These are phyloP conservation scores for Colletotrichum sp. DNA, from an alignment of 2,329 filamentous ascomycete genomes.

Conservation along the genomic window DNA sequence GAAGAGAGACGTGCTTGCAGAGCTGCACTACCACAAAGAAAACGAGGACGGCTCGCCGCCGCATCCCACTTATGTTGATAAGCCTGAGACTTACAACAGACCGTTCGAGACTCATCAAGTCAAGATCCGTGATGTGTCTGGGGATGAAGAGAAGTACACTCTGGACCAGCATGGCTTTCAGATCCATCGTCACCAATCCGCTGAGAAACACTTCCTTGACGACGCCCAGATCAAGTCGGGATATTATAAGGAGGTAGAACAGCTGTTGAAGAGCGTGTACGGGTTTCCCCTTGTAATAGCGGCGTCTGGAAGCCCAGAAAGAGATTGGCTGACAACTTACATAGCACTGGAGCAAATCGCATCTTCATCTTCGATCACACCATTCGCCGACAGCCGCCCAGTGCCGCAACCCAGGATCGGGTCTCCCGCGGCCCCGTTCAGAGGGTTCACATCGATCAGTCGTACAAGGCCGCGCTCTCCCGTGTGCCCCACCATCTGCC, in stretches of 20 bases:
- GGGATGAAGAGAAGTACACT: slow-evolving; percentile 37
- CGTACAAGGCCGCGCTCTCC: slow-evolving; percentile 45
- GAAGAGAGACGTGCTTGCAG: slow-evolving; percentile 29
- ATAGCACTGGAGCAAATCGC: slow-evolving; percentile 59
- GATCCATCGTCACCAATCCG: slow-evolving; percentile 30
- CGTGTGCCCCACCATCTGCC: slow-evolving; percentile 50
- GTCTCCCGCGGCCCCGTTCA: slow-evolving; percentile 48
- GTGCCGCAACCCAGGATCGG: slow-evolving; percentile 57
- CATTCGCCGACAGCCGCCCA: slow-evolving; percentile 43
- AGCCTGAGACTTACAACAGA: slow-evolving; percentile 37
- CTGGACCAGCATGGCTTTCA: slow-evolving; percentile 46
- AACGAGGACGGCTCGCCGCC: slow-evolving; percentile 47
- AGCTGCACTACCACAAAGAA: slow-evolving; percentile 43
- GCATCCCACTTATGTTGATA: slow-evolving; percentile 35
- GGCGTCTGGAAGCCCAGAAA: background rate
- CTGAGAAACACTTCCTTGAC: slow-evolving; percentile 48
- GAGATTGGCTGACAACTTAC: background rate
- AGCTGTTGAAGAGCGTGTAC: slow-evolving; percentile 65
- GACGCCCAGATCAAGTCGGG: slow-evolving; percentile 65
- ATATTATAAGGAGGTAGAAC: slow-evolving; percentile 78
- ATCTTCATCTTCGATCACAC: slow-evolving; percentile 70
- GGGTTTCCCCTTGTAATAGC: slow-evolving; percentile 21
- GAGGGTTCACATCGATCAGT: slow-evolving; percentile 61
- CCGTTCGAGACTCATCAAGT: slow-evolving; percentile 31
- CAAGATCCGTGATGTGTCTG: slow-evolving; percentile 39